Evolutionary conservation across 106 monocot species (phyloP).

Genomic region (Acorus gramineus): DNA sequence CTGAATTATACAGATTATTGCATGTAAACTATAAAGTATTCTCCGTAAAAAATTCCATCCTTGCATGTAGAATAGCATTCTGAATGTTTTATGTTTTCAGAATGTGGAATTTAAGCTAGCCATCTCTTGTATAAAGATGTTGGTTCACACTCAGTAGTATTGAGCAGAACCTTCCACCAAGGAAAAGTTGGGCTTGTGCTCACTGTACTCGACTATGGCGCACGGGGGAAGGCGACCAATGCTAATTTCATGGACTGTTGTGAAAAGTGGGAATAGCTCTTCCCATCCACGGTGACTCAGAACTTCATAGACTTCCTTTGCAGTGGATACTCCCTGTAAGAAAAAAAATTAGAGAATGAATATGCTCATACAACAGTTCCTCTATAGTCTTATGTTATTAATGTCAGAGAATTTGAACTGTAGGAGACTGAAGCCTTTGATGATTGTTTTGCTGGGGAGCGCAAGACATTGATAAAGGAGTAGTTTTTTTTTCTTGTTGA

Average conservation of each 20-base stretch:
- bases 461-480: too few relatives aligned
- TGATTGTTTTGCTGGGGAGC: too few relatives aligned
- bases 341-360: neutral
- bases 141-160: slow-evolving; percentile 3
- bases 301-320: slow-evolving; percentile 78
- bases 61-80: too few relatives aligned
- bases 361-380: too few relatives aligned
- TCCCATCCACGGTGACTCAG: slow-evolving; percentile 60
- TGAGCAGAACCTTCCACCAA: slow-evolving; percentile 21
- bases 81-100: too few relatives aligned
- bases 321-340: slow-evolving; percentile 76
- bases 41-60: too few relatives aligned
- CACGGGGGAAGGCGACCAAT: slow-evolving; percentile 52
- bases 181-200: slow-evolving; percentile 29
- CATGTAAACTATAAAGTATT: too few relatives aligned
- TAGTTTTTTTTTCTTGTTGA: neutral
- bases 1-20: too few relatives aligned
- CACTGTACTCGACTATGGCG: slow-evolving; percentile 64
- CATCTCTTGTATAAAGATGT: too few relatives aligned
- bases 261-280: slow-evolving; percentile 58
- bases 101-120: too few relatives aligned
- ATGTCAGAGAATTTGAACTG: neutral
- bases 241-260: slow-evolving; percentile 75
- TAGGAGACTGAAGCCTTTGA: too few relatives aligned
- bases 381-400: neutral